Evolutionary conservation across 139 green algal genomes (phyloP).

Genomic region (Axilococcus clingmanii): DNA sequence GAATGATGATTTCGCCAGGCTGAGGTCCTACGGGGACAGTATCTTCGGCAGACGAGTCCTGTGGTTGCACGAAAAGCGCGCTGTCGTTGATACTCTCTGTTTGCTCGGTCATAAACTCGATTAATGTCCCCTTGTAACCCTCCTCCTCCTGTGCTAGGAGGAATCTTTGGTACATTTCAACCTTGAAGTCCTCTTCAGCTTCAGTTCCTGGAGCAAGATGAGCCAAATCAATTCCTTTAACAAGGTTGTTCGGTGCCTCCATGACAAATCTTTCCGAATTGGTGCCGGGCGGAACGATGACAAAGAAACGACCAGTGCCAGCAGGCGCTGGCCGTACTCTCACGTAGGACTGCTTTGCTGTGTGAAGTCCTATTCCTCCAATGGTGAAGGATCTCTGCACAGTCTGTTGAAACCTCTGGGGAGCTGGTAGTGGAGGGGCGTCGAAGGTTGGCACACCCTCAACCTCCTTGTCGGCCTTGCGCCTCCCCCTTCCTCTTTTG

Average conservation of each 20-base stretch:
- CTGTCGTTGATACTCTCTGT: not conserved
- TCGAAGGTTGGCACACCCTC: too few species aligned
- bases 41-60: too few species aligned
- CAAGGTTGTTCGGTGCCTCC: not conserved
- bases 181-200: not conserved
- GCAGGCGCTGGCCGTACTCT: constrained; percentile 64
- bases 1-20: too few species aligned
- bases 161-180: constrained; percentile 5
- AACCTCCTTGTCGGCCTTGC: too few species aligned
- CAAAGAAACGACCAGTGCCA: constrained; percentile 78
- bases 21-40: too few species aligned
- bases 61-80: too few species aligned
- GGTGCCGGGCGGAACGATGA: constrained; percentile 42
- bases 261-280: constrained; percentile 8
- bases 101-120: too few species aligned
- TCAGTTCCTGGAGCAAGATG: too few species aligned
- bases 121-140: not conserved
- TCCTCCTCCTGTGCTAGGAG: not conserved
- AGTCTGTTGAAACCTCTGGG: constrained; percentile 59
- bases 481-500: too few species aligned
- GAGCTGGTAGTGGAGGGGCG: constrained; percentile 32
- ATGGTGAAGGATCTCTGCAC: constrained; percentile 63
- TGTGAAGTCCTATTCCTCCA: constrained; percentile 64
- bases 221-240: constrained; percentile 1
- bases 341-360: constrained; percentile 57